Base-by-base conservation (phyloP, 2,329 filamentous ascomycete species). In the Sodiomyces alkalinus region DNA sequence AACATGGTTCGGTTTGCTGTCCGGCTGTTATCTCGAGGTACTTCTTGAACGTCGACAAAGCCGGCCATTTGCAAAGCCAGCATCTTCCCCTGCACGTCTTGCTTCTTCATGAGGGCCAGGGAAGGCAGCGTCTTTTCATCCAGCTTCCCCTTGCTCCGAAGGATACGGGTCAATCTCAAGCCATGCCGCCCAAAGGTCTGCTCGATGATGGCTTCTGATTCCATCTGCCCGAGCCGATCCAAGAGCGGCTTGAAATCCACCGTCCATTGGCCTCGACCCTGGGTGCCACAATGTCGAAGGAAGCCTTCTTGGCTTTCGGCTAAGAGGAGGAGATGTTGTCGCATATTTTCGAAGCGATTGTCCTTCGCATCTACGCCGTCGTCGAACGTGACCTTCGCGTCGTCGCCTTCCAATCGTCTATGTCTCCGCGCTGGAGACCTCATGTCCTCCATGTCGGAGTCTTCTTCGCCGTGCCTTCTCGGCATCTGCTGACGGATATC, bases 11-110 rank as follows among this genome's bases (percentile, higher is more conserved):
- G 74, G 36, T 76, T 80, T 1, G 86, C 81, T 41, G 80, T 70
- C 19, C 85, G 76, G 36, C 75, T 77, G 39, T 78, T 78, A 44
- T 96, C 87, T 39, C 81, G 80, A 1, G 90, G 90, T 1, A 98
- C 78, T 56, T 98, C 90, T 50, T 98, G 90, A 5, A 92, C 72
- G 40, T 96, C 83, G 9, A 93, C 73, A 35, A 90, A 76, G 2
- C 90, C 87, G 12, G 74, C 74, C 49, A 83, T 75, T 41, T 92
- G 81, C 66, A 98, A 80, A 36, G 76, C 73, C 10, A 81, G 76
- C 52, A 96, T 76, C 36, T 85, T 79, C 33, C 77, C 74, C 26
- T 90, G 81, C 15, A 96, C 72, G 29, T 93, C 82, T 33, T 78
- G 74, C 42, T 87, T 81, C 32, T 79, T 78, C 60, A 94, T 77